Evolutionary conservation across 176 grass and related monocot genomes (phyloP).

Genomic region (Oryza nivara): DNA sequence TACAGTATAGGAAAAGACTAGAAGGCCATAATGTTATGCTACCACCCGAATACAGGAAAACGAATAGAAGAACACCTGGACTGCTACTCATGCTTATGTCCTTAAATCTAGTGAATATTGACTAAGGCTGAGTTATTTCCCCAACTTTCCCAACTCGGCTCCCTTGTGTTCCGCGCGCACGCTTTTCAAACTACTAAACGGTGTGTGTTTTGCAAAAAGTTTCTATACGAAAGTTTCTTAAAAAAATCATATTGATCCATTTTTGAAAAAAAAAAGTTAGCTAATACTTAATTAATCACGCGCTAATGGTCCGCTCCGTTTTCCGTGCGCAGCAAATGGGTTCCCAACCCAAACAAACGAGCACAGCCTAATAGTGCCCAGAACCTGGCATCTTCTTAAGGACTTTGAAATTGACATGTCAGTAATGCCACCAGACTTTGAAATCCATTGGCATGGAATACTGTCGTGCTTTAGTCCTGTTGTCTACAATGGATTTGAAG

Average conservation of each 20-base stretch:
- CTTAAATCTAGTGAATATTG: slow-evolving; percentile 24
- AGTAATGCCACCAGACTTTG: slow-evolving; percentile 22
- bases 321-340: too few relatives aligned
- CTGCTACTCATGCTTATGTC: neutral
- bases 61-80: neutral
- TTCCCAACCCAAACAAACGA: too few relatives aligned
- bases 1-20: slow-evolving; percentile 12
- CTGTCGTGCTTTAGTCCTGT: neutral
- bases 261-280: too few relatives aligned
- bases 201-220: too few relatives aligned
- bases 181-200: too few relatives aligned
- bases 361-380: neutral
- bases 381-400: slow-evolving; percentile 16
- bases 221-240: too few relatives aligned
- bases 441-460: neutral
- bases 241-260: too few relatives aligned
- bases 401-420: neutral
- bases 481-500: neutral
- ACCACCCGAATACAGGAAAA: slow-evolving; percentile 13
- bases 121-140: neutral
- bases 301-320: too few relatives aligned
- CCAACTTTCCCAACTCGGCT: too few relatives aligned
- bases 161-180: too few relatives aligned
- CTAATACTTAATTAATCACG: too few relatives aligned
- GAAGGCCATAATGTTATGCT: slow-evolving; percentile 33